Percentiles rank a stretch among this genome's conserved stretches.
Conservation (phyloP, 352 stramenopile genomes). For the Pythium phragmiticola region DNA sequence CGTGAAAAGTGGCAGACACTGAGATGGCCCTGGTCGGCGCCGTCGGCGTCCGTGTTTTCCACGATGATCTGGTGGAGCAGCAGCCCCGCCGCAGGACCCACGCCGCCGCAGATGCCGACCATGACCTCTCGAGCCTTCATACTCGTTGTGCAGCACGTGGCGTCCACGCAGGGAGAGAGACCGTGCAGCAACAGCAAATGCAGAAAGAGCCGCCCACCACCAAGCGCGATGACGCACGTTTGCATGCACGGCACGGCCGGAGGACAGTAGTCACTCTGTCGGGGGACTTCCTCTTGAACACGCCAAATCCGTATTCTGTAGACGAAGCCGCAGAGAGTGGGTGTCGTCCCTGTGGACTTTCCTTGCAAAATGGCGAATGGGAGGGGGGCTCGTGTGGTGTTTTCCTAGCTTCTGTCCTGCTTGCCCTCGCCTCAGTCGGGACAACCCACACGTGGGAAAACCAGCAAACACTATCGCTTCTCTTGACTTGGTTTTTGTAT, state of each 20-base stretch:
- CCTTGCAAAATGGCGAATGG: neutral
- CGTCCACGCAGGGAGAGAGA: slow-evolving; percentile 7
- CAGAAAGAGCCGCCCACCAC: slow-evolving; percentile 20
- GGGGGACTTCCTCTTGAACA: neutral
- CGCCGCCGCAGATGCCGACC: slow-evolving; percentile 73
- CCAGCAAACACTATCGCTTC: too few relatives aligned
- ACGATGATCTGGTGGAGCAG: slow-evolving; percentile 76
- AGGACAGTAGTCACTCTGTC: slow-evolving; percentile 9
- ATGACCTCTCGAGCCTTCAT: slow-evolving; percentile 46
- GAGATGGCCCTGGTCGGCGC: slow-evolving; percentile 64
- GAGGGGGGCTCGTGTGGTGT: too few relatives aligned
- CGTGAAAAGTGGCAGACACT: slow-evolving; percentile 72
- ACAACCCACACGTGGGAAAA: too few relatives aligned
- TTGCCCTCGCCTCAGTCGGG: too few relatives aligned
- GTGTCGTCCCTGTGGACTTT: too few relatives aligned
- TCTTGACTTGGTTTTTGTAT: slow-evolving; percentile 20
- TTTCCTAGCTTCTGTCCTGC: neutral
- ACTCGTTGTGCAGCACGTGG: neutral
- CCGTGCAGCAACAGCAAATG: slow-evolving; percentile 11
- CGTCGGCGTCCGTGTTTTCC: slow-evolving; percentile 61
- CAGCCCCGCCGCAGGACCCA: slow-evolving; percentile 64
- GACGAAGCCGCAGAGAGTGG: neutral
- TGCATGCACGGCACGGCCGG: slow-evolving; percentile 13
- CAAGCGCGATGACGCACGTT: slow-evolving; percentile 25
- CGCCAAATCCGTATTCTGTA: neutral